phyloP scores from a whole-genome alignment of 1,284 basidiomycete species.

The Ustilago hordei region DNA sequence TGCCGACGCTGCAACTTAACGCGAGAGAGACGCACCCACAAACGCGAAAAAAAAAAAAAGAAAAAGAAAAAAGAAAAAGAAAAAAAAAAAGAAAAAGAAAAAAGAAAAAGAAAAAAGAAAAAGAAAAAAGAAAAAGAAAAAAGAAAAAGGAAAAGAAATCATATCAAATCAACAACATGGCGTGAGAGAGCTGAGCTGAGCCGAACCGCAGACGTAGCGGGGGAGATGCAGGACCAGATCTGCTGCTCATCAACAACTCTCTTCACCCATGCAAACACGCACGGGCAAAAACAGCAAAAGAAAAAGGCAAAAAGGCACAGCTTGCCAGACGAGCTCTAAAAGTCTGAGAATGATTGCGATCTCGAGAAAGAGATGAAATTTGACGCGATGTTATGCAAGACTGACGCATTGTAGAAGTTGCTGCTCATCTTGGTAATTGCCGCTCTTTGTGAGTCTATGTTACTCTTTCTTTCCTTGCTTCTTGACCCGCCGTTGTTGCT shows the following conservation, averaged over 20 bases:
- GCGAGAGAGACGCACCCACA: background rate
- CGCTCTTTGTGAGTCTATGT: background rate
- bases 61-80: background rate
- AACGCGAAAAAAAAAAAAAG: background rate
- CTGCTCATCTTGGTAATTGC: background rate
- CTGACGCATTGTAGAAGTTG: constrained; percentile 41
- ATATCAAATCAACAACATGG: background rate
- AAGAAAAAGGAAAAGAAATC: background rate
- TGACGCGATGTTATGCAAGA: constrained; percentile 13
- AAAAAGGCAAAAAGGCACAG: background rate
- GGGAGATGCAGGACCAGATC: constrained; percentile 8
- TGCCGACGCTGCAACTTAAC: constrained; percentile 7
- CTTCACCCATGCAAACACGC: background rate
- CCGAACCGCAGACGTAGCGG: no score
- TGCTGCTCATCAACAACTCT: constrained; percentile 1
- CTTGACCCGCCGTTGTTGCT: constrained; percentile 12
- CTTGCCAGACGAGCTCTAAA: background rate
- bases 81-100: background rate
- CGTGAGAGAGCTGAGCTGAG: background rate
- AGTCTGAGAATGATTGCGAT: background rate
- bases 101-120: background rate
- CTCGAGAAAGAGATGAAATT: constrained; percentile 6
- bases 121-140: background rate
- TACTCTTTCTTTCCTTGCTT: background rate
- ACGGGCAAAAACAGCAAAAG: background rate